Percentiles rank a stretch among this genome's conserved stretches.
Evolutionary conservation across 2,329 filamentous ascomycete genomes (phyloP).

Genomic region (Arthrobotrys sphaeroides): DNA sequence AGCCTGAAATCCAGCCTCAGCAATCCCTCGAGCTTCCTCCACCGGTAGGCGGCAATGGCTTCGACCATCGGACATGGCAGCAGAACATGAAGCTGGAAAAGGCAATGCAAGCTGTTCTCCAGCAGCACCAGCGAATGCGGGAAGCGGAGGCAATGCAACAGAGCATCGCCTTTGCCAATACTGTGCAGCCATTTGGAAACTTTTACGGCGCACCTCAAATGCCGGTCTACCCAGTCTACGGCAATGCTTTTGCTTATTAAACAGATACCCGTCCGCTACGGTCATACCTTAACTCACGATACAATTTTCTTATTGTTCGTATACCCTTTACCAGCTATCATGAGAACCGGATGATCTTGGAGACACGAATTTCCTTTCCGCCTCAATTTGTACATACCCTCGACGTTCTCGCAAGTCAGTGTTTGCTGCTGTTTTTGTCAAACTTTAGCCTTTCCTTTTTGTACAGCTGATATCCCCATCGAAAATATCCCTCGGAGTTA

Average conservation of each 20-base stretch:
- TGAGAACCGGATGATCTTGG: constrained; percentile 47
- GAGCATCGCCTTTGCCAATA: constrained; percentile 46
- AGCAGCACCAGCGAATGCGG: constrained; percentile 46
- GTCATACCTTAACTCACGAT: constrained; percentile 50
- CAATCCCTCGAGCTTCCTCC: constrained; percentile 47
- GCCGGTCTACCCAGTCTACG: constrained; percentile 46
- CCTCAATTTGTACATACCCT: constrained; percentile 32
- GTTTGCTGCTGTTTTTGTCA: constrained; percentile 34
- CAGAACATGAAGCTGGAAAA: constrained; percentile 52
- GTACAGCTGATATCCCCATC: constrained; percentile 43
- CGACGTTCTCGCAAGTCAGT: neutral
- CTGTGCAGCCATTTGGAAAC: constrained; percentile 47
- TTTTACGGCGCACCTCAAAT: constrained; percentile 48
- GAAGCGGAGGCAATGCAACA: constrained; percentile 48
- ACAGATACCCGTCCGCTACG: constrained; percentile 15
- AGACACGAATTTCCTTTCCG: constrained; percentile 40
- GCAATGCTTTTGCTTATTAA: constrained; percentile 49
- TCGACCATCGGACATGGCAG: constrained; percentile 49
- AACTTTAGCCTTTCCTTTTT: constrained; percentile 48
- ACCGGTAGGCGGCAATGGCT: constrained; percentile 46
- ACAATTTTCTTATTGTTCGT: constrained; percentile 48
- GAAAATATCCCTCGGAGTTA: constrained; percentile 47
- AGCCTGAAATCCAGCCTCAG: constrained; percentile 31
- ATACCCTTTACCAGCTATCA: constrained; percentile 47
- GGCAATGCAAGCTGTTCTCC: constrained; percentile 45